Evolutionary conservation across 148 eudicot species (phyloP).

Genomic region (Camellia lanceoleosa): DNA sequence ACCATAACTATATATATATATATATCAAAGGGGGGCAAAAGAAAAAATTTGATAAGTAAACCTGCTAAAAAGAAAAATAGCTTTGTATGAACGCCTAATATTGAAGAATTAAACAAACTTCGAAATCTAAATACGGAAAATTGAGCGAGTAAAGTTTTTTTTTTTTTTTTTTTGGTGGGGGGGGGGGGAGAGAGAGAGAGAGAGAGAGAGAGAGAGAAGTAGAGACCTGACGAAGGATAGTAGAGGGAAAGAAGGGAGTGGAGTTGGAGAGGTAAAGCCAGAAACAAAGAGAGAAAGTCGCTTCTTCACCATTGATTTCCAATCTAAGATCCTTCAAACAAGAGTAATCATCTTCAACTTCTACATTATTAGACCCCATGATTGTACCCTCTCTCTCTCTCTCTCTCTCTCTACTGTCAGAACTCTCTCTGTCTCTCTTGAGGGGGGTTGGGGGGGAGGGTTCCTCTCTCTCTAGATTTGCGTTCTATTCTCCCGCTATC

Average conservation of each 20-base stretch:
- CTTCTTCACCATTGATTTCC: slow-evolving; percentile 33
- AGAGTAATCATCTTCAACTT: slow-evolving; percentile 31
- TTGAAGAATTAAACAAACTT: background rate
- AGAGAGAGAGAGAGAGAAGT: background rate
- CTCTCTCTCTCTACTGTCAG: slow-evolving; percentile 3
- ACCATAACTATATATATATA: background rate
- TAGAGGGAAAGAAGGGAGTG: slow-evolving; percentile 51
- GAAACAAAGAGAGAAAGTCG: slow-evolving; percentile 50
- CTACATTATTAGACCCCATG: slow-evolving; percentile 19
- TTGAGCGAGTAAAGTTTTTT: background rate
- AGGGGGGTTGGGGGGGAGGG: too few species aligned
- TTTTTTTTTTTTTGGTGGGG: too few species aligned
- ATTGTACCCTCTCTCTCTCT: background rate
- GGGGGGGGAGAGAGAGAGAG: background rate
- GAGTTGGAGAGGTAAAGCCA: slow-evolving; percentile 59
- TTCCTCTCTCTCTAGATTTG: background rate
- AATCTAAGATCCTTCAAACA: slow-evolving; percentile 49
- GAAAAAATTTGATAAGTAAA: background rate
- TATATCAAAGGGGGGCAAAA: background rate
- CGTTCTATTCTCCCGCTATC: background rate
- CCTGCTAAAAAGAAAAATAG: background rate
- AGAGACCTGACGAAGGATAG: slow-evolving; percentile 57
- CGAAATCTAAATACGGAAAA: background rate
- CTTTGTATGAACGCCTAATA: background rate
- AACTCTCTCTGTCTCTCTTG: slow-evolving; percentile 4